Evolutionary conservation across 176 grass and related monocot genomes (phyloP).

Genomic region (Dendrocalamus sinicus): DNA sequence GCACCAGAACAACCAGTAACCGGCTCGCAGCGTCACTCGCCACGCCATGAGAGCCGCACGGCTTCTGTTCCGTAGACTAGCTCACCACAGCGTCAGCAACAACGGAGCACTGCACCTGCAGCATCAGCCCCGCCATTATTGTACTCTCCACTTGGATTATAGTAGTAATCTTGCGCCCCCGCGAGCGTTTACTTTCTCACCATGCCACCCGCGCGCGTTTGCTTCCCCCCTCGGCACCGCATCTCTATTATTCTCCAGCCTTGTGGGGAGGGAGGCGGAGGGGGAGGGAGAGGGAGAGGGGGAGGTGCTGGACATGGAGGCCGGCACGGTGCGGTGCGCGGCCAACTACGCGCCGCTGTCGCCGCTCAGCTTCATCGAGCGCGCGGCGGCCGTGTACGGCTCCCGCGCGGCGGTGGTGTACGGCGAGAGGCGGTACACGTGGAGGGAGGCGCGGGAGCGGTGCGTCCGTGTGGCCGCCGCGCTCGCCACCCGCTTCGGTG

Average conservation of each 20-base stretch:
- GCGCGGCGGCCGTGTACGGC: slow-evolving; percentile 65
- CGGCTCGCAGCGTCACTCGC: accelerated
- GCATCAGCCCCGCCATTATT: not conserved
- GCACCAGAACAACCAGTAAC: too few relatives aligned
- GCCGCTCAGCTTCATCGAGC: slow-evolving; percentile 75
- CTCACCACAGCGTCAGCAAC: accelerated
- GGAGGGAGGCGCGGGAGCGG: slow-evolving; percentile 48
- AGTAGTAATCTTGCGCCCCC: not conserved
- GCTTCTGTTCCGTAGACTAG: too few relatives aligned
- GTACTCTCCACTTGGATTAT: slow-evolving; percentile 23
- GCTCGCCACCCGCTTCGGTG: slow-evolving; percentile 48
- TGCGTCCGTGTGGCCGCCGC: slow-evolving; percentile 65
- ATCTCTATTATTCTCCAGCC: slow-evolving; percentile 26
- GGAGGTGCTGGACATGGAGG: slow-evolving; percentile 48
- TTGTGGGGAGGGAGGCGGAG: not conserved
- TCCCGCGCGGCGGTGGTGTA: slow-evolving; percentile 47
- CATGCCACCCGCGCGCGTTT: not conserved
- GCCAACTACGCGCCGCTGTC: slow-evolving; percentile 73
- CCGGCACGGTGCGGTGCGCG: slow-evolving; percentile 60
- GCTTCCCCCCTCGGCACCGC: not conserved
- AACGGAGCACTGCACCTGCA: not conserved
- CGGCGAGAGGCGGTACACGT: slow-evolving; percentile 47
- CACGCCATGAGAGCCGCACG: too few relatives aligned
- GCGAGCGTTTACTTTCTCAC: slow-evolving; percentile 6
- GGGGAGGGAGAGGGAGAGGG: not conserved